Percentiles rank a stretch among this genome's conserved stretches.
These are phyloP conservation scores for Fusarium sp. DNA, from an alignment of 2,329 filamentous ascomycete species.

Conservation along the genomic window DNA sequence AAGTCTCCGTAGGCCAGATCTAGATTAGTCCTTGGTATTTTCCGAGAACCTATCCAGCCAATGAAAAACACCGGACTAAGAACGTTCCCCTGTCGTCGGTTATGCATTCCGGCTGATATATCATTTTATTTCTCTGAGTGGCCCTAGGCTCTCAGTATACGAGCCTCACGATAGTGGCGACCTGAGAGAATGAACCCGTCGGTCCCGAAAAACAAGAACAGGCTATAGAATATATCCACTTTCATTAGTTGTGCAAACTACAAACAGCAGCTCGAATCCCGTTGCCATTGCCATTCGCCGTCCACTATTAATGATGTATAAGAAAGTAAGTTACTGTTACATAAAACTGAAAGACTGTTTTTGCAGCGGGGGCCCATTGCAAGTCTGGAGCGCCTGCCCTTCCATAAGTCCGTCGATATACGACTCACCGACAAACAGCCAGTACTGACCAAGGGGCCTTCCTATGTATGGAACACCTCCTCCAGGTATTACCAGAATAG, in stretches of 20 bases:
- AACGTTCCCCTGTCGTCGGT: background rate
- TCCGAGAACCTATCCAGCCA: background rate
- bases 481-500: background rate
- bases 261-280: background rate
- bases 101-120: background rate
- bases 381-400: background rate
- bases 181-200: background rate
- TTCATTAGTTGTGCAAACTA: background rate
- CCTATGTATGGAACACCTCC: background rate
- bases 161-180: background rate
- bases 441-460: background rate
- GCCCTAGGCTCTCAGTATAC: background rate
- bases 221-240: background rate
- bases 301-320: background rate
- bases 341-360: background rate
- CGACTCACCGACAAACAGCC: background rate
- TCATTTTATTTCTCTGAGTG: background rate
- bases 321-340: accelerated
- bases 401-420: background rate
- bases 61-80: accelerated
- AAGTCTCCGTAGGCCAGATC: background rate
- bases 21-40: background rate
- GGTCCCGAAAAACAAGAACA: background rate
- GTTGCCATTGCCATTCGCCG: background rate
- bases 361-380: background rate